Evolutionary conservation across 371 early-diverging fungal genomes (phyloP).

Genomic region (Mortierella sp.): DNA sequence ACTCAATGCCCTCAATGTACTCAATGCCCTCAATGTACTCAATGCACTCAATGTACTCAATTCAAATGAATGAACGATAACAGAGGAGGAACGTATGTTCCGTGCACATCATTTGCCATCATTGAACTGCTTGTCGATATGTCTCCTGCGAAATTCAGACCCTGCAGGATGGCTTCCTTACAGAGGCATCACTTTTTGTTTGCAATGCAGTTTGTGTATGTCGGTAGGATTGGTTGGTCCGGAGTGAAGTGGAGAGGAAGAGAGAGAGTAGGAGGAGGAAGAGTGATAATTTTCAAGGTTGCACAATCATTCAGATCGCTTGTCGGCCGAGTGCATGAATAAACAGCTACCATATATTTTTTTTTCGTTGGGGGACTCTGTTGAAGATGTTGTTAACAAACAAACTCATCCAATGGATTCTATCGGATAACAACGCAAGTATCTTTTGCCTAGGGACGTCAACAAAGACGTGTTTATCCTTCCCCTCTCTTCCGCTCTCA

Average conservation of each 20-base stretch:
- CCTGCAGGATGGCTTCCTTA: constrained; percentile 8
- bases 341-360: not conserved
- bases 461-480: not conserved
- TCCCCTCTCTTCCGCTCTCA: not conserved
- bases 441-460: not conserved
- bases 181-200: not conserved
- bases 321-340: not conserved
- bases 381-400: not conserved
- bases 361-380: not conserved
- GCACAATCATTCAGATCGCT: constrained; percentile 7
- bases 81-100: not conserved
- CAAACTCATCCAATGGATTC: not conserved
- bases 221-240: not conserved
- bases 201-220: not conserved
- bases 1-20: too few species aligned
- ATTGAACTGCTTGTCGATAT: not conserved
- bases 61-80: not conserved
- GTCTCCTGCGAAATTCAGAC: not conserved
- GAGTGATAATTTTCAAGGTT: not conserved
- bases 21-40: too few species aligned
- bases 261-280: too few species aligned
- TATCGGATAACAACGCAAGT: not conserved
- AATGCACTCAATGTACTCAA: too few species aligned
- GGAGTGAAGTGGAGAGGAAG: not conserved
- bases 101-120: constrained; percentile 9